phyloP scores from a whole-genome alignment of 441 rosid species.

The Codiaeum variegatum region DNA sequence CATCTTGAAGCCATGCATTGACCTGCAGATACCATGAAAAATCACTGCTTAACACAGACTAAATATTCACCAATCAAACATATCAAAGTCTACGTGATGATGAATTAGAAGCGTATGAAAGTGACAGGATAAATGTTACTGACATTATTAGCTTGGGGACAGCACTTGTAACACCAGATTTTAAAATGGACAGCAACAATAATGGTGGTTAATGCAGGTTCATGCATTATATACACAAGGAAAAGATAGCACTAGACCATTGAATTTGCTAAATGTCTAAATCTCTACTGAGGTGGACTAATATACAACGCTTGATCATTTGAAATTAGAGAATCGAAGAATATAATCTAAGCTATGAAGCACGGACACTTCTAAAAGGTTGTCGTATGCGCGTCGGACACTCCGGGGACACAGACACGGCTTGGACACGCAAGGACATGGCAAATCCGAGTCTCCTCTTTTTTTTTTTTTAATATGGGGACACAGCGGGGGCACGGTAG shows the following conservation, averaged over 20 bases:
- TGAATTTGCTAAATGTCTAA: neutral
- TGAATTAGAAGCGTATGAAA: neutral
- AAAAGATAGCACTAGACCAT: neutral
- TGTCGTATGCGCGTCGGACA: too few relatives aligned
- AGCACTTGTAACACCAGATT: too few relatives aligned
- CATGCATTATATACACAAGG: neutral
- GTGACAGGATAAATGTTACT: neutral
- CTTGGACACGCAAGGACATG: too few relatives aligned
- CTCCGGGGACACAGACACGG: too few relatives aligned
- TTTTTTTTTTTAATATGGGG: too few relatives aligned
- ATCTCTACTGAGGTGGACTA: neutral
- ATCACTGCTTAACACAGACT: conserved; percentile 7
- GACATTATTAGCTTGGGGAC: neutral
- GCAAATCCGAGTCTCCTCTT: too few relatives aligned
- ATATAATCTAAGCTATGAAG: neutral
- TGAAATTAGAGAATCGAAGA: neutral
- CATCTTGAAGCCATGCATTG: conserved; percentile 82
- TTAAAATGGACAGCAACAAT: too few relatives aligned
- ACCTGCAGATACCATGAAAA: conserved; percentile 42
- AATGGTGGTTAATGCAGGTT: neutral
- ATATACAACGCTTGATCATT: neutral
- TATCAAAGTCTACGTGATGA: neutral
- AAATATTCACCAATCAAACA: neutral
- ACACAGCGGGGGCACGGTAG: too few relatives aligned
- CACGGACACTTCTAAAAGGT: too few relatives aligned